phyloP scores from a whole-genome alignment of 331 rosid species.

The Malus hybrid region DNA sequence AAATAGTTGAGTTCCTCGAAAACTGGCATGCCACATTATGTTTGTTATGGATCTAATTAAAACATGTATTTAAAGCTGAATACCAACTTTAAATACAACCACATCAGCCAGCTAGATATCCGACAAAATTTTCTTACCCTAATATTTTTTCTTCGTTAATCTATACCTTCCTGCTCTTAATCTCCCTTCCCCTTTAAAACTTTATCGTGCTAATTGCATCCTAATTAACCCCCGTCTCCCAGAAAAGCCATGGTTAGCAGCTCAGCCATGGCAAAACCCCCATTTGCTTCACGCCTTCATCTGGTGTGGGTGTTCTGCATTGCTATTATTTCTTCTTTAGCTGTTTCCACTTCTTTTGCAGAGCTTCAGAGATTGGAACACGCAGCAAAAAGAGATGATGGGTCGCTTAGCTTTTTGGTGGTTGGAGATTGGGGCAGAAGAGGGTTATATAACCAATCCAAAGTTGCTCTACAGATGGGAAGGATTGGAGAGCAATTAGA shows the following conservation, averaged over 20 bases:
- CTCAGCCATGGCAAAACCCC: constrained; percentile 7
- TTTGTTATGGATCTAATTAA: not conserved
- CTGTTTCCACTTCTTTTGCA: constrained; percentile 7
- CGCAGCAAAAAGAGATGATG: constrained; percentile 16
- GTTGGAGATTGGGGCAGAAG: constrained; percentile 30
- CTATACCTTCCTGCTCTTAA: not conserved
- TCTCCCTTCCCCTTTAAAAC: not conserved
- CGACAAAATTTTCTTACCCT: not conserved
- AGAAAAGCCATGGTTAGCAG: constrained; percentile 27
- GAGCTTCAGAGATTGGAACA: constrained; percentile 20
- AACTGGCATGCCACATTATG: not conserved
- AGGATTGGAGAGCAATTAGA: constrained; percentile 17
- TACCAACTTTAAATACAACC: constrained; percentile 1
- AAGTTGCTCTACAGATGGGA: constrained; percentile 22
- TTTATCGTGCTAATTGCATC: not conserved
- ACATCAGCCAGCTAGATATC: not conserved
- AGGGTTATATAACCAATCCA: constrained; percentile 22
- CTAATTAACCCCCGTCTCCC: not conserved
- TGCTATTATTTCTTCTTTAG: not conserved
- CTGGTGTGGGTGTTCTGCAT: constrained; percentile 13
- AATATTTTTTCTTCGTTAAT: not conserved
- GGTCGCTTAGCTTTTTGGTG: constrained; percentile 26
- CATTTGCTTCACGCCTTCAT: not conserved
- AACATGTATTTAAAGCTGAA: not conserved
- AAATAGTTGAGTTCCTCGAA: constrained; percentile 8